Base-by-base conservation (phyloP, 2,329 filamentous ascomycete species). In the Microdochium trichocladiopsis region DNA sequence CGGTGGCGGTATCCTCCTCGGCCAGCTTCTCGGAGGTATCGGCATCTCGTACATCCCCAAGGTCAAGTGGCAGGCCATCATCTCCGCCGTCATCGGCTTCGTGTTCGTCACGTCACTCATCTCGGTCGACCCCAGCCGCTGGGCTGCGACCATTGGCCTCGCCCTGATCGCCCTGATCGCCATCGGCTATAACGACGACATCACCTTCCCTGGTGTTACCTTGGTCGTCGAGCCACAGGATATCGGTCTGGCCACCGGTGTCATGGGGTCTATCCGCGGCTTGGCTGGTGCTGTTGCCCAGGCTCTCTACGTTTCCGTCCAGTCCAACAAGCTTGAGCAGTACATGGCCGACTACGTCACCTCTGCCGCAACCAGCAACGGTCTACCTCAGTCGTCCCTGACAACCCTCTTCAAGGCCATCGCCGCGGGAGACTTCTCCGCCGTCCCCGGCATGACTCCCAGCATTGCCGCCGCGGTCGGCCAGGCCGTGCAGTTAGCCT, bases 171-270 rank as follows among this genome's bases (percentile, higher is more conserved):
- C 60, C 9, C 3, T 48, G 49, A n/a, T 61, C 25, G 63, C 61
- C 45, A 66, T 69, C 23, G 70, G 70, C 2, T 70, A 65, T 55
- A 63, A 72, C 51, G 69, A 72, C 53, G 72, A 69, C 58, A 62
- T 72, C 50, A 61, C 65, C n/a, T 64, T 74, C 49, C 69, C 72
- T 1, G 70, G 69, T 8, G 71, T 76, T 24, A 71, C 72, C 2
- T 66, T 74, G 10, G 67, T 77, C 43, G 73, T 69, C 60, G 73
- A 73, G 52, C 63, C 73, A 4, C 69, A 74, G 55, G 73, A 76
- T 54, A 75, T 76, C 47, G 73, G 73, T 16, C 66, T 76, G 16
- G 73, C 60, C 51, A 71, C 57, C 5, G 73, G 73, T 18, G 66
- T 73, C 22, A 69, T 76, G 25, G 72, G 74, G 11, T 72, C 69